Evolutionary conservation across 257 asterid genomes (phyloP).

Genomic region (Petunia secreta): DNA sequence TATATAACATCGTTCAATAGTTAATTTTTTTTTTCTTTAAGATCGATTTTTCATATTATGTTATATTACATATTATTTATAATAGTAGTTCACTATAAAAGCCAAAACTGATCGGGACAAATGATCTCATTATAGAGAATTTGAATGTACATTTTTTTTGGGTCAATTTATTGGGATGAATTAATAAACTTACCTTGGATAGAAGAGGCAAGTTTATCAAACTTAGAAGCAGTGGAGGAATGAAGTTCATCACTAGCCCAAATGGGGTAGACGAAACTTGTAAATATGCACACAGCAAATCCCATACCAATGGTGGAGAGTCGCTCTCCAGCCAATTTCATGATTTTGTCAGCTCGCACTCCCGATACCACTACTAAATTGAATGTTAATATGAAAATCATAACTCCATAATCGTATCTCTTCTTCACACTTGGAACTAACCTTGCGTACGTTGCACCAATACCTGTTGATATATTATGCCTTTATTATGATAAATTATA

Average conservation of each 20-base stretch:
- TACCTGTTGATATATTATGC: conserved; percentile 43
- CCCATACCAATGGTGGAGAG: conserved; percentile 88
- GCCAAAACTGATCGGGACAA: too few relatives aligned
- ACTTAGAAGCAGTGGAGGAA: conserved; percentile 63
- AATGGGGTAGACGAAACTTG: conserved; percentile 63
- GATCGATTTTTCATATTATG: neutral
- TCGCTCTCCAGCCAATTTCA: conserved; percentile 63
- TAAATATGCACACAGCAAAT: conserved; percentile 59
- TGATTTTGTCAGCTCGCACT: conserved; percentile 61
- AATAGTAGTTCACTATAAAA: too few relatives aligned
- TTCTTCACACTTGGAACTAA: conserved; percentile 59
- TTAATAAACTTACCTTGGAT: conserved; percentile 54
- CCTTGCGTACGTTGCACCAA: conserved; percentile 66
- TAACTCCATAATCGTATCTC: conserved; percentile 75
- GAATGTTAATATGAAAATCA: conserved; percentile 82
- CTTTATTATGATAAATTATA: neutral
- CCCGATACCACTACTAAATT: conserved; percentile 83
- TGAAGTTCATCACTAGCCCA: conserved; percentile 92
- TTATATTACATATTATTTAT: neutral
- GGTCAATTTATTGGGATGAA: neutral
- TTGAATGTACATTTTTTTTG: too few relatives aligned
- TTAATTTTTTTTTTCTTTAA: too few relatives aligned
- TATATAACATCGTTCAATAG: too few relatives aligned
- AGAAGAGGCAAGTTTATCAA: conserved; percentile 58
- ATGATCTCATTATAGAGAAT: too few relatives aligned